Base-by-base conservation (phyloP, 306 rosid species). In the Cercis canadensis region DNA sequence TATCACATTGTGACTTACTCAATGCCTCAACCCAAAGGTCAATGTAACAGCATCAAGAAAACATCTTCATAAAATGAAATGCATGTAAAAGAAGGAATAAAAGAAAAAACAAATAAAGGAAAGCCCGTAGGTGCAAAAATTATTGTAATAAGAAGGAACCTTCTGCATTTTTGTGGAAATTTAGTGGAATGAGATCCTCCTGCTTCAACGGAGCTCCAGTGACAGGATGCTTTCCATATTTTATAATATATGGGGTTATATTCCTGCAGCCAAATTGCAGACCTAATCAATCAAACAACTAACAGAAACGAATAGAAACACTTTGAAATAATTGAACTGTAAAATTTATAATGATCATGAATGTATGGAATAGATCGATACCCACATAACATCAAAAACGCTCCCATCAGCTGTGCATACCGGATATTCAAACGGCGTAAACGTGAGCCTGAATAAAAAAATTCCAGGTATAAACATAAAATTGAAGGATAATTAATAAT, bases 381-480 rank as follows among this genome's bases (percentile, higher is more conserved):
- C 94, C 53, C 62, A 94, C 96, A 89, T 69, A 17, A 84, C 40
- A 67, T 94, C 92, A 32, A 91, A 94, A 64, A 94, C 90, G 60
- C 81, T 83, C 32, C 97, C 99, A 78, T 94, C 97, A 4, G 92
- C 78, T 0, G 96, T 91, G 80, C 97, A 89, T n/a, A 89, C 99
- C 2, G 96, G 92, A 24, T 78, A 76, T 69, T 83, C 95, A 57
- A 94, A 94, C 15, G 96, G 99, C 72, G 96, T 92, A 74, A 94
- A 94, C 0, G 97, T 94, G 6, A 94, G 91, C 76, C 97, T 92
- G 84, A 74, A 69, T 32, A 8, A 33, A 14, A 14, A 32, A 31
- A 5, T 9, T 11, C 7, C 45, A 56, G n/a, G 16, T 5, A 9
- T 7, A 8, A 0, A 65, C 44, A 69, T 18, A 46, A 33, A 6